phyloP scores from a whole-genome alignment of 139 green algal species.

The Chlorella sp. region DNA sequence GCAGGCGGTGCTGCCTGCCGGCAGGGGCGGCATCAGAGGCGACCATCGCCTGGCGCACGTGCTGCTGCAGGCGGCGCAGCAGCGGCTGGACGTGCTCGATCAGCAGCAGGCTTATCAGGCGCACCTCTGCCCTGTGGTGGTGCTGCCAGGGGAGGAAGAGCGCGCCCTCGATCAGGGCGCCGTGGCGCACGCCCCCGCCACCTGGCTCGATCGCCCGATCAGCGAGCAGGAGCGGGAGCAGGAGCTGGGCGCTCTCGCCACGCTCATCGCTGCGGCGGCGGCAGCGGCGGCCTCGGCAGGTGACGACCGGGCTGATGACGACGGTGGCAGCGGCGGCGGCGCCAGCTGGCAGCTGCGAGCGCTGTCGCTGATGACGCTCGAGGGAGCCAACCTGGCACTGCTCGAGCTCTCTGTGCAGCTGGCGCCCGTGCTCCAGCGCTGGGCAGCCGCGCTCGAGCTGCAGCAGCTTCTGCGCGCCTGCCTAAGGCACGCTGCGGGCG shows the following conservation, averaged over 20 bases:
- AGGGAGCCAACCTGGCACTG: no score
- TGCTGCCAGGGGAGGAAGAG: constrained; percentile 2
- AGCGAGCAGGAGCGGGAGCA: neutral
- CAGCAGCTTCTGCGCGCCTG: constrained; percentile 12
- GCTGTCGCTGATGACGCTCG: no score
- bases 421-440: constrained; percentile 1
- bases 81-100: constrained; percentile 14
- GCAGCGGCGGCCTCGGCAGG: neutral
- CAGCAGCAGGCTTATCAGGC: constrained; percentile 1
- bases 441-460: neutral
- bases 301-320: neutral
- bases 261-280: neutral
- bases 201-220: no score
- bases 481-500: neutral
- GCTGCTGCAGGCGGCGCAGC: constrained; percentile 19
- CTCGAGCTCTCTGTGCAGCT: no score
- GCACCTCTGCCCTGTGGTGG: constrained; percentile 13
- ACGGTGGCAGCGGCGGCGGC: no score
- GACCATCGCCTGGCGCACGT: neutral
- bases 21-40: neutral
- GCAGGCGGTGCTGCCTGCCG: neutral
- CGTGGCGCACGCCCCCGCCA: no score
- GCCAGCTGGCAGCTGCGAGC: no score
- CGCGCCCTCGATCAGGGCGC: neutral
- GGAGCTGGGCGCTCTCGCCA: neutral